phyloP scores from a whole-genome alignment of 2,329 filamentous ascomycete genomes.

The Tolypocladium sp. region DNA sequence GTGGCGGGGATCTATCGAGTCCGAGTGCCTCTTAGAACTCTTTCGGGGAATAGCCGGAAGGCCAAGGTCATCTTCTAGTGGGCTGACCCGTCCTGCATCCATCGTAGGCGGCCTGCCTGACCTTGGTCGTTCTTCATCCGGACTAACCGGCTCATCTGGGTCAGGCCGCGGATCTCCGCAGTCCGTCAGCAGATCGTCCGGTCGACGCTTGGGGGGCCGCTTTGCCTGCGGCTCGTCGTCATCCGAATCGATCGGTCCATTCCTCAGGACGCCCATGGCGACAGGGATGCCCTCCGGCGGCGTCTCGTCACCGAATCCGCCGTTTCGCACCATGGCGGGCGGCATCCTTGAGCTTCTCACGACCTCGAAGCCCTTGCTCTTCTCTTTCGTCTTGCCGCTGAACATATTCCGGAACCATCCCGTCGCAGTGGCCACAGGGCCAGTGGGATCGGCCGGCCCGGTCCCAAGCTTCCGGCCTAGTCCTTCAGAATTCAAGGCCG shows the following conservation, averaged over 20 bases:
- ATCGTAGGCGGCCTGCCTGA: neutral
- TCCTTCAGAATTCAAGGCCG: conserved; percentile 72
- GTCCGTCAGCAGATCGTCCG: conserved; percentile 32
- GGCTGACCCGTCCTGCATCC: neutral
- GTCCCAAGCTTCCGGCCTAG: conserved; percentile 82
- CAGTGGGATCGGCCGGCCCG: conserved; percentile 88
- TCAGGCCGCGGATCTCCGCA: conserved; percentile 38
- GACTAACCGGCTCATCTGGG: conserved; percentile 30
- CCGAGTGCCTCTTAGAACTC: conserved; percentile 58
- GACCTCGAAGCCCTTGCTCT: conserved; percentile 93
- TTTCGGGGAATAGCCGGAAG: conserved; percentile 58
- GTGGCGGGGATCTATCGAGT: conserved; percentile 20
- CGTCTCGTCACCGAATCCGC: conserved; percentile 52
- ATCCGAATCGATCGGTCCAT: conserved; percentile 56
- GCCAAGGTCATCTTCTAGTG: conserved; percentile 18
- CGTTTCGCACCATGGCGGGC: conserved; percentile 52
- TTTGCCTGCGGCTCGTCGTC: conserved; percentile 32
- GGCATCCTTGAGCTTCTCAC: conserved; percentile 84
- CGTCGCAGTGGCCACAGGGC: conserved; percentile 78
- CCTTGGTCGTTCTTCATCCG: conserved; percentile 14
- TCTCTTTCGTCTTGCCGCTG: conserved; percentile 82
- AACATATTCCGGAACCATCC: conserved; percentile 80
- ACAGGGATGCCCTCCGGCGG: conserved; percentile 59
- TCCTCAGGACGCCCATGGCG: conserved; percentile 49
- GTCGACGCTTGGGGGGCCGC: conserved; percentile 15